Evolutionary conservation across 495 filamentous ascomycete species (phyloP), one percentile per base, ranked within the genome.

Genomic region (Annulohypoxylon bovei): DNA sequence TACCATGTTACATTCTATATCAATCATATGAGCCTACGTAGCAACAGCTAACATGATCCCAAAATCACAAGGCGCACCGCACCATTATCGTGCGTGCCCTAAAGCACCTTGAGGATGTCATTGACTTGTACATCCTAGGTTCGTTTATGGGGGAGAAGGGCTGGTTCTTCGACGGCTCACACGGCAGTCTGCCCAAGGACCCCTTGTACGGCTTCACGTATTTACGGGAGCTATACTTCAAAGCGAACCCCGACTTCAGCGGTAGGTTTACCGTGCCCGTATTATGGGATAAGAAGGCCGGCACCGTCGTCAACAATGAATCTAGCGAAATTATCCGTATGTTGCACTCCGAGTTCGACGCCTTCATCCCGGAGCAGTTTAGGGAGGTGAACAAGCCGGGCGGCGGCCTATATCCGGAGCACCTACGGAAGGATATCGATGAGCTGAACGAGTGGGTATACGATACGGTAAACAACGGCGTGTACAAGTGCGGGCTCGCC

Each of bases 391-490:
- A 89, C 68, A 68, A 73, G 5, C 70, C 70, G 5, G 74, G 73
- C 30, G 75, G 74, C 37, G 76, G 78, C 11, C 85, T 91, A 40
- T 90, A 89, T 73, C 92, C 92, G 0, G 64, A 80, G 30, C 68
- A 83, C 1, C 80, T 94, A 18, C 82, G 81, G 23, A 58, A 76
- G 49, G 76, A 90, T 18, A 95, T 97, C 75, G 92, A 97, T 65
- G 82, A 84, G 46, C 80, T 89, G 60, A 95, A 95, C 76, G 87
- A 88, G 30, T 96, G 93, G 93, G 89, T 90, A 63, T 95, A 95
- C 79, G 85, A 92, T 72, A 87, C 91, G 64, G 83, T 97, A 76
- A 97, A 97, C 78, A 94, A 94, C 75, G 93, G 92, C 37, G 92
- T 96, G 32, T 96, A 96, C 82, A 80, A 81, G 65, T 71, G 74